These are phyloP conservation scores for Metschnikowia orientalis DNA, from an alignment of 805 yeast genomes.

Conservation along the genomic window DNA sequence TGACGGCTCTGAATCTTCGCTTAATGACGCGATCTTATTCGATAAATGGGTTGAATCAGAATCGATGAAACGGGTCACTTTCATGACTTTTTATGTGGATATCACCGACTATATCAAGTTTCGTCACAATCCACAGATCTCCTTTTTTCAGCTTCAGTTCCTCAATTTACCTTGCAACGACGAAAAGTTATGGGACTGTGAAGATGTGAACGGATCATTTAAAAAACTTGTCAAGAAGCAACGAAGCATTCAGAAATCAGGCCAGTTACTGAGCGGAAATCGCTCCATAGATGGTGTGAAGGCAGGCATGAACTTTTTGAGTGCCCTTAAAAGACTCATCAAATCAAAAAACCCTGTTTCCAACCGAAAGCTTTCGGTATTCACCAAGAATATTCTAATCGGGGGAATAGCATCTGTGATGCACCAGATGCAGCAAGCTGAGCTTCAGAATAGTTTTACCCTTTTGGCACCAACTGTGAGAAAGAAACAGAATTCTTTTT, in stretches of 20 bases:
- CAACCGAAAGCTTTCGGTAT: conserved; percentile 29
- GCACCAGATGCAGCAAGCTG: conserved; percentile 71
- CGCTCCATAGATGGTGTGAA: conserved; percentile 6
- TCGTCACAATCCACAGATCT: conserved; percentile 57
- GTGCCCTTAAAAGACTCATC: conserved; percentile 15
- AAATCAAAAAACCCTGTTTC: conserved; percentile 10
- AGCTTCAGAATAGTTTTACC: conserved; percentile 50
- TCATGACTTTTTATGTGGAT: conserved; percentile 78
- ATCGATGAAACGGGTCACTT: conserved; percentile 70
- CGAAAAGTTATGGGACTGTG: conserved; percentile 35
- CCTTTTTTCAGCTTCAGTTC: conserved; percentile 37
- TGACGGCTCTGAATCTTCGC: conserved; percentile 11
- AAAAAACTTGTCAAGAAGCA: conserved; percentile 35
- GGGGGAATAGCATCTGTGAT: conserved; percentile 65
- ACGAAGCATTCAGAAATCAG: conserved; percentile 17
- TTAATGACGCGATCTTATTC: conserved; percentile 34
- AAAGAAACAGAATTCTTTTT: conserved; percentile 25
- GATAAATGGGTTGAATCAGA: conserved; percentile 79
- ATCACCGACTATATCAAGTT: conserved; percentile 73
- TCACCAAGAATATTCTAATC: conserved; percentile 63
- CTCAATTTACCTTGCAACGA: conserved; percentile 41
- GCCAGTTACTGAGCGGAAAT: neutral
- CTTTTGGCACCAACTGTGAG: conserved; percentile 23
- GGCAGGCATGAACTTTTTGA: conserved; percentile 15
- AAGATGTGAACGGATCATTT: conserved; percentile 37